Conservation (phyloP, 441 rosid genomes). For the Pelargonium australe region DNA sequence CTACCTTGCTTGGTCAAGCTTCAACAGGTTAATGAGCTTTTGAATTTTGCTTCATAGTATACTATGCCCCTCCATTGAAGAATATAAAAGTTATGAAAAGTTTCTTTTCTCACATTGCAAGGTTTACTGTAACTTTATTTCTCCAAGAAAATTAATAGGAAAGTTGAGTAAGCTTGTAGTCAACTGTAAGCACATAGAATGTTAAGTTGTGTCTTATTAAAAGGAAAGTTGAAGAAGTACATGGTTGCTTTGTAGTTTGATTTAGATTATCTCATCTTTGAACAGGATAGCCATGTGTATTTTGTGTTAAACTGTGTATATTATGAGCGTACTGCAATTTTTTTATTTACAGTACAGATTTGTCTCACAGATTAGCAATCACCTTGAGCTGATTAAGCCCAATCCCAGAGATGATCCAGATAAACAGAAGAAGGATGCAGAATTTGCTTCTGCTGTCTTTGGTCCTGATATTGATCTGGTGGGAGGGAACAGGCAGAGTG, state of each 20-base stretch:
- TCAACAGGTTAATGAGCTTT: slow-evolving; percentile 55
- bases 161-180: background rate
- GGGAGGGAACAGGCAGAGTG: slow-evolving; percentile 65
- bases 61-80: background rate
- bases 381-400: slow-evolving; percentile 90
- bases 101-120: background rate
- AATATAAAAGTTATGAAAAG: background rate
- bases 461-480: slow-evolving; percentile 69
- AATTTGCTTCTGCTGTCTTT: slow-evolving; percentile 75
- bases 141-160: background rate
- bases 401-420: slow-evolving; percentile 77
- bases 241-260: too few species aligned
- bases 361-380: slow-evolving; percentile 69
- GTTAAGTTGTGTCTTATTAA: too few species aligned
- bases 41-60: background rate
- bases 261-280: too few species aligned
- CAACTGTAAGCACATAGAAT: too few species aligned
- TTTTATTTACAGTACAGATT: slow-evolving; percentile 12
- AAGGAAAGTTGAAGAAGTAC: too few species aligned
- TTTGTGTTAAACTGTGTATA: background rate
- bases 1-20: slow-evolving; percentile 93
- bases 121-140: background rate
- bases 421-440: slow-evolving; percentile 83
- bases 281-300: too few species aligned
- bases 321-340: slow-evolving; percentile 5